Conservation (phyloP, 169 alveolate species). For the Eimeria falciformis region DNA sequence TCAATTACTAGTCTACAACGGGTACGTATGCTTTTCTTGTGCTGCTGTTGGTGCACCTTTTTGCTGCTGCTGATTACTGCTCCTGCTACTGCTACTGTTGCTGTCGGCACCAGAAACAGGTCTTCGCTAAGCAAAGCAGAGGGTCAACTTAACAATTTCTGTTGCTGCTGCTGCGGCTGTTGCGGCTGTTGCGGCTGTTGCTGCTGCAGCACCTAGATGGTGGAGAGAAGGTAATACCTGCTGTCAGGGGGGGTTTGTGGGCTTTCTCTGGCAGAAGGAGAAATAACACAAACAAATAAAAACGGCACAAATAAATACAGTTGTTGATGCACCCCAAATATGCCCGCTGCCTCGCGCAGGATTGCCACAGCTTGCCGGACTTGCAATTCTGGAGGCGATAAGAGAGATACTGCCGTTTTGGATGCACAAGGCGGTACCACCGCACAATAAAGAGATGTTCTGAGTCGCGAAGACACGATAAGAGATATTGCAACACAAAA, state of each 20-base stretch:
- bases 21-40: neutral
- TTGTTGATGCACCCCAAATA: neutral
- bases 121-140: neutral
- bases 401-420: neutral
- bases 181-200: conserved; percentile 12
- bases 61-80: neutral
- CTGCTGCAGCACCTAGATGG: neutral
- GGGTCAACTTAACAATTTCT: neutral
- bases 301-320: neutral
- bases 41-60: conserved; percentile 29
- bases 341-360: neutral
- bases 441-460: neutral
- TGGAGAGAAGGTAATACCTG: neutral
- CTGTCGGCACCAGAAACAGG: neutral
- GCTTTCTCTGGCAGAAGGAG: neutral
- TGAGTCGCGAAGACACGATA: neutral
- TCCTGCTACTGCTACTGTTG: neutral
- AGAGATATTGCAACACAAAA: neutral
- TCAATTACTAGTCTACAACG: too few species aligned
- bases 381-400: neutral
- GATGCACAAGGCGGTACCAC: neutral
- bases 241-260: conserved; percentile 27
- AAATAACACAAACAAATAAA: neutral
- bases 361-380: neutral
- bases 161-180: conserved; percentile 31